Percentiles rank a stretch among this genome's conserved stretches.
Evolutionary conservation across 306 rosid genomes (phyloP).

Genomic region (Prosopis cineraria): DNA sequence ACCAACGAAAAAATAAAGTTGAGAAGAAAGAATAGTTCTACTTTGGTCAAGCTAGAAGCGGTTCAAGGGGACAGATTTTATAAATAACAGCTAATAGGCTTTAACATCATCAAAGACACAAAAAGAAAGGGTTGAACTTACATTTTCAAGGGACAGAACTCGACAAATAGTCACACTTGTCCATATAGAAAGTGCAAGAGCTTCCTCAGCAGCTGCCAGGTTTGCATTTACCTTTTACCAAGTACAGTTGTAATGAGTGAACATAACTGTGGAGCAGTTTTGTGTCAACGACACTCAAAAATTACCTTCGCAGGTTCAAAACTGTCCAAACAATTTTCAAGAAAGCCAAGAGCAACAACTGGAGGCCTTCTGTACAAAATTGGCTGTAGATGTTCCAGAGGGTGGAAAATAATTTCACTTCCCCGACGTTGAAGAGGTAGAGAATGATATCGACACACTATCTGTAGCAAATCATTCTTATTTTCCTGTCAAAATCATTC

Average conservation of each 20-base stretch:
- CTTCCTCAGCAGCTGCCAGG: slow-evolving; percentile 90
- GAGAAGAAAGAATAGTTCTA: neutral
- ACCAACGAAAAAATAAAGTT: neutral
- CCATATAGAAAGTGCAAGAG: slow-evolving; percentile 83
- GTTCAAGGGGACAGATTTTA: slow-evolving; percentile 4
- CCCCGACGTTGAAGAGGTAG: slow-evolving; percentile 71
- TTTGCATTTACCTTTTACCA: slow-evolving; percentile 52
- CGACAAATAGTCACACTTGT: slow-evolving; percentile 81
- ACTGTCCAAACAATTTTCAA: slow-evolving; percentile 43
- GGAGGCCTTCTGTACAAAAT: slow-evolving; percentile 69
- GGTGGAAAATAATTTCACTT: slow-evolving; percentile 67
- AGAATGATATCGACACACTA: slow-evolving; percentile 80
- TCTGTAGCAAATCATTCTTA: slow-evolving; percentile 76
- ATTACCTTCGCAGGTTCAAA: slow-evolving; percentile 63
- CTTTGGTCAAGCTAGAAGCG: neutral
- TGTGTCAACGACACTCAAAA: slow-evolving; percentile 27
- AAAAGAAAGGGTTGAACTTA: slow-evolving; percentile 41
- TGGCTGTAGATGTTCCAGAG: slow-evolving; percentile 88
- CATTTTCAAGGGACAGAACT: slow-evolving; percentile 83
- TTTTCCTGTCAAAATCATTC: slow-evolving; percentile 63
- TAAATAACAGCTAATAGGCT: slow-evolving; percentile 3
- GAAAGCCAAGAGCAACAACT: slow-evolving; percentile 59
- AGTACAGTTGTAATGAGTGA: slow-evolving; percentile 31
- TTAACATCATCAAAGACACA: slow-evolving; percentile 24
- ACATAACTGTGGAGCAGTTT: slow-evolving; percentile 12